A percentile compares a stretch with the other conserved stretches of the same genome.
Conservation (phyloP, 306 rosid genomes). For the Arachis stenosperma region DNA sequence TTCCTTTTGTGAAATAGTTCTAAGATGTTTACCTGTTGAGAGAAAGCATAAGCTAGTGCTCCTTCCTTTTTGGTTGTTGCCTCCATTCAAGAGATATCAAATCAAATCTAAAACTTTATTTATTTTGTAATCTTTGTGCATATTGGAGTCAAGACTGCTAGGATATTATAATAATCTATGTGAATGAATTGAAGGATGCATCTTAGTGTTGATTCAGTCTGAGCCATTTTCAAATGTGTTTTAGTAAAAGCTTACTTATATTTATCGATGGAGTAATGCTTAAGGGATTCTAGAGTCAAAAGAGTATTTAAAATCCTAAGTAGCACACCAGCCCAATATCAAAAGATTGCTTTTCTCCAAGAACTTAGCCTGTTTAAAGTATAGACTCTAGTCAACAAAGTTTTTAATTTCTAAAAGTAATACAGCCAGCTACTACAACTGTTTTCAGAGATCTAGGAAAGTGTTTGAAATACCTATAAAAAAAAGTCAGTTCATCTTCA, state of each 20-base stretch:
- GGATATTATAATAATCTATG: too few species aligned
- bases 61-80: conserved; percentile 88
- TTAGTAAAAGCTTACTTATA: too few species aligned
- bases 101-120: too few species aligned
- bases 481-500: conserved; percentile 5
- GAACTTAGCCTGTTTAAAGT: not conserved
- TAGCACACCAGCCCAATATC: not conserved
- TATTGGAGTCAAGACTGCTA: too few species aligned
- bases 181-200: too few species aligned
- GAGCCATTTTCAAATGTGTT: too few species aligned
- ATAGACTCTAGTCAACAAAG: conserved; percentile 1
- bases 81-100: conserved; percentile 48
- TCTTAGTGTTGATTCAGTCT: too few species aligned
- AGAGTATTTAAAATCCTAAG: conserved; percentile 4
- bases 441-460: not conserved
- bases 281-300: not conserved
- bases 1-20: too few species aligned
- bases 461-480: conserved; percentile 4
- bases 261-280: too few species aligned
- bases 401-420: not conserved
- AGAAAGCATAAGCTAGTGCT: not conserved
- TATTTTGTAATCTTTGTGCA: too few species aligned
- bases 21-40: too few species aligned
- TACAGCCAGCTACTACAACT: not conserved
- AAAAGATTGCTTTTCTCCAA: not conserved